Percentiles rank a stretch among this genome's conserved stretches.
phyloP scores from a whole-genome alignment of 441 rosid genomes.

The Daphne laureola region DNA sequence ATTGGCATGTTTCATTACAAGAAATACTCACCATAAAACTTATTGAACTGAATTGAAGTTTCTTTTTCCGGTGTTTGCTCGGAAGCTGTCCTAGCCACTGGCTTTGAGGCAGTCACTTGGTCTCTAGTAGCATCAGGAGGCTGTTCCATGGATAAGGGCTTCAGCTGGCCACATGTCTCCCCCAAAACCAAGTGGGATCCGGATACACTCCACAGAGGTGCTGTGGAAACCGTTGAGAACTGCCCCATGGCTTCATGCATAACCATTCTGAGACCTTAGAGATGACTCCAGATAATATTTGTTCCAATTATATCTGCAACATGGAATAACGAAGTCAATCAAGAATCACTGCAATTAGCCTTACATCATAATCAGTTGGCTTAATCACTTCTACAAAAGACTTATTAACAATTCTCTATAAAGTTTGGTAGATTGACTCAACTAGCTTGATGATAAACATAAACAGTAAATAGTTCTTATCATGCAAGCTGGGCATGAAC shows the following conservation, averaged over 20 bases:
- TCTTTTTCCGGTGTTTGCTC: slow-evolving; percentile 35
- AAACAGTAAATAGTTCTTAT: too few relatives aligned
- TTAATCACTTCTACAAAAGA: too few relatives aligned
- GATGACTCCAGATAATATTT: background rate
- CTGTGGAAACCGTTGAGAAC: slow-evolving; percentile 34
- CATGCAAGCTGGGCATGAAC: too few relatives aligned
- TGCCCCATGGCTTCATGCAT: slow-evolving; percentile 65
- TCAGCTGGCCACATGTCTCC: slow-evolving; percentile 36
- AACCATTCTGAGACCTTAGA: slow-evolving; percentile 45
- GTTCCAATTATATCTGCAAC: background rate
- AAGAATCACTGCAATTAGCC: too few relatives aligned
- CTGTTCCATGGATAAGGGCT: slow-evolving; percentile 27
- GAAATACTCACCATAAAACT: slow-evolving; percentile 48
- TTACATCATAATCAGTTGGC: too few relatives aligned
- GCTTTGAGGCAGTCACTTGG: slow-evolving; percentile 25
- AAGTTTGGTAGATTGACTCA: too few relatives aligned
- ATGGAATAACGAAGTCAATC: too few relatives aligned
- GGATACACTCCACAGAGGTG: slow-evolving; percentile 59
- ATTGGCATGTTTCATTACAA: background rate
- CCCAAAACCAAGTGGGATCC: slow-evolving; percentile 44
- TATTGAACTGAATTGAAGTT: slow-evolving; percentile 40
- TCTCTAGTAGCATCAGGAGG: slow-evolving; percentile 19
- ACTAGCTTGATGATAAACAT: too few relatives aligned
- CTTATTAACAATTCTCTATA: too few relatives aligned
- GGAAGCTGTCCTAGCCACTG: slow-evolving; percentile 16